Conservation (phyloP, 2,329 filamentous ascomycete genomes). For the Xylariales sp. region DNA sequence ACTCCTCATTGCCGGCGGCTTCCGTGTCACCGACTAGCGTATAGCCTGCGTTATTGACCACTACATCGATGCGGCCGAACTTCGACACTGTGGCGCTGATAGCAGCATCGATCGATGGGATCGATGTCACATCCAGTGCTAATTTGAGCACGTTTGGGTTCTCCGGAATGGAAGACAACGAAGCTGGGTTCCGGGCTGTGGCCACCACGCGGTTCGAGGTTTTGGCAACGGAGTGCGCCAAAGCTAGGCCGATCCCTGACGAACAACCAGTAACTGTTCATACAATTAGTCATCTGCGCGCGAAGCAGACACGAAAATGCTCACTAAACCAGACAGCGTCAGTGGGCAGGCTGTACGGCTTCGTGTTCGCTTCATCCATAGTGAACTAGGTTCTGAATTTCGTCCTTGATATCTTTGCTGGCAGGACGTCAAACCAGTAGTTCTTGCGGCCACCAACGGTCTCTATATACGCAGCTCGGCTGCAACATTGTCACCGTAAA, state of each 20-base stretch:
- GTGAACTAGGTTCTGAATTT: no score
- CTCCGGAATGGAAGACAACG: conserved; percentile 36
- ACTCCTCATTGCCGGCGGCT: conserved; percentile 26
- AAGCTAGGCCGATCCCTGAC: conserved; percentile 23
- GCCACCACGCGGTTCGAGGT: conserved; percentile 21
- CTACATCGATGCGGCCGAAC: conserved; percentile 31
- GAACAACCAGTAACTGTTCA: conserved; percentile 26
- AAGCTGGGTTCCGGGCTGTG: conserved; percentile 32
- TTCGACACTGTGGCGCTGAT: conserved; percentile 25
- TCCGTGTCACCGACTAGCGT: conserved; percentile 25
- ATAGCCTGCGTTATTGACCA: conserved; percentile 30
- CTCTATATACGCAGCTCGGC: no score
- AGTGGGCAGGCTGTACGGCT: conserved; percentile 16
- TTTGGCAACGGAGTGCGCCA: conserved; percentile 19
- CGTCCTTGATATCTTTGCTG: background rate
- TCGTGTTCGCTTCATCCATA: conserved; percentile 5
- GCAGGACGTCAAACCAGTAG: no score
- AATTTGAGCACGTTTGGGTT: conserved; percentile 36
- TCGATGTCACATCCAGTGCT: conserved; percentile 42
- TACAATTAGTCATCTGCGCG: background rate
- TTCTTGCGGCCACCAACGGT: no score
- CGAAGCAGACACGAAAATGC: background rate
- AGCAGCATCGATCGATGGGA: conserved; percentile 29
- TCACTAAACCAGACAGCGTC: conserved; percentile 25
- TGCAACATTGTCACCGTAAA: no score